These are phyloP conservation scores for Epichloe bromicola DNA, from an alignment of 2,329 filamentous ascomycete genomes.

Conservation along the genomic window DNA sequence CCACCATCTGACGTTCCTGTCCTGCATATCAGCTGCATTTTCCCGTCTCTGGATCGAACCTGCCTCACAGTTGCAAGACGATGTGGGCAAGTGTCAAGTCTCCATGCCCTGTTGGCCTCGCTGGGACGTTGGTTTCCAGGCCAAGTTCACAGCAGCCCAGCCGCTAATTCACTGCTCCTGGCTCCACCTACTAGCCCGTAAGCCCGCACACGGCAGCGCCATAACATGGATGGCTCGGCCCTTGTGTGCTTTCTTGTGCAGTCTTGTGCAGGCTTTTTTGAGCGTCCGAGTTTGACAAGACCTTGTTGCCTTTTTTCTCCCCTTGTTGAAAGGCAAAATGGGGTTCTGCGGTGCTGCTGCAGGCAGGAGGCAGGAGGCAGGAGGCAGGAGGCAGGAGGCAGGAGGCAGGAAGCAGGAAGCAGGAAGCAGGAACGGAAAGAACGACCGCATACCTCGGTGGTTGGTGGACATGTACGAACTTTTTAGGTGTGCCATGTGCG, in stretches of 20 bases:
- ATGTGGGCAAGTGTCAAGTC: too few relatives aligned
- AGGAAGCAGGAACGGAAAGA: constrained; percentile 3
- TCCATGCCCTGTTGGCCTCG: too few relatives aligned
- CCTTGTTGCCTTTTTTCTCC: too few relatives aligned
- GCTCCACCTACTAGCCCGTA: neutral
- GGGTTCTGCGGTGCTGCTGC: too few relatives aligned
- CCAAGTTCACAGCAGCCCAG: neutral
- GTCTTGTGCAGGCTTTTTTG: neutral
- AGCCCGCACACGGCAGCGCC: neutral
- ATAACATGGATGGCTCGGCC: too few relatives aligned
- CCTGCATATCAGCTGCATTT: neutral
- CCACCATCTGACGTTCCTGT: neutral
- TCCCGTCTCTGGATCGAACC: neutral
- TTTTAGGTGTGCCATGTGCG: neutral
- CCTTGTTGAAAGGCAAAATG: too few relatives aligned
- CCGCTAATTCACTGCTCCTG: constrained; percentile 1
- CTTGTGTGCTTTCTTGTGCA: too few relatives aligned
- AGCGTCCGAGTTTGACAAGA: neutral
- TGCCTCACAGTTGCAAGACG: neutral
- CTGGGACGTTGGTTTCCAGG: too few relatives aligned
- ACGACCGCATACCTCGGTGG: neutral
- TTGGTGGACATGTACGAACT: neutral
- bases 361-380: neutral
- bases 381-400: neutral
- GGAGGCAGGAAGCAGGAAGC: neutral